Evolutionary conservation across 148 eudicot genomes (phyloP).

Genomic region (Nepenthes mirabilis): DNA sequence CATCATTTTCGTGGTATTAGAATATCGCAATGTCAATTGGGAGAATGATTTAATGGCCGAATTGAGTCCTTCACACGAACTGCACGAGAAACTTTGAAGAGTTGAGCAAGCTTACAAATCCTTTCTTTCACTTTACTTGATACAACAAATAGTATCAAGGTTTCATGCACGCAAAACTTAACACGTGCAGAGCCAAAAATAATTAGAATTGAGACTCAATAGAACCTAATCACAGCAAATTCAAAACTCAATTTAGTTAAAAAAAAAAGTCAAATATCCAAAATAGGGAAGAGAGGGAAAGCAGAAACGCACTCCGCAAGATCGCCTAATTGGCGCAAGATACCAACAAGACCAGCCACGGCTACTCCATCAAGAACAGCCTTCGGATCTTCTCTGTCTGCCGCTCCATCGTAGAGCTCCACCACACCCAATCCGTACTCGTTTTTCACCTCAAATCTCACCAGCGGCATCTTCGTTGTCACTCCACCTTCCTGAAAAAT

Average conservation of each 20-base stretch:
- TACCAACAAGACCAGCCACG: slow-evolving; percentile 89
- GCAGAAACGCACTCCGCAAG: slow-evolving; percentile 61
- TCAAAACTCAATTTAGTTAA: background rate
- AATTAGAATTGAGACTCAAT: too few species aligned
- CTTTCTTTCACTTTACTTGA: too few species aligned
- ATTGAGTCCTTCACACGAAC: too few species aligned
- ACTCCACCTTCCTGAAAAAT: too few species aligned
- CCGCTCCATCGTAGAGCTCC: slow-evolving; percentile 52
- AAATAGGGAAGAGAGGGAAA: background rate
- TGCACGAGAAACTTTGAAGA: too few species aligned
- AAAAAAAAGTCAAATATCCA: background rate
- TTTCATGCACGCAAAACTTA: too few species aligned
- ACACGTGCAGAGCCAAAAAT: too few species aligned
- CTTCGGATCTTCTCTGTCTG: slow-evolving; percentile 67
- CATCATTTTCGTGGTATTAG: too few species aligned
- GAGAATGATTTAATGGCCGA: too few species aligned
- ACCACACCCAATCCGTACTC: slow-evolving; percentile 64
- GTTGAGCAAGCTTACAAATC: too few species aligned
- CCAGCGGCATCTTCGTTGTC: slow-evolving; percentile 53
- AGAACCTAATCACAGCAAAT: background rate
- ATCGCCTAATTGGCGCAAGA: slow-evolving; percentile 95
- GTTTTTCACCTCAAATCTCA: slow-evolving; percentile 61
- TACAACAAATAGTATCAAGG: too few species aligned
- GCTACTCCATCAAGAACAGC: slow-evolving; percentile 78
- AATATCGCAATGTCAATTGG: too few species aligned